Evolutionary conservation across 192 early-diverging fungal species (phyloP), one percentile per base, ranked within the genome.

Genomic region (Gamsiella multidivaricata): DNA sequence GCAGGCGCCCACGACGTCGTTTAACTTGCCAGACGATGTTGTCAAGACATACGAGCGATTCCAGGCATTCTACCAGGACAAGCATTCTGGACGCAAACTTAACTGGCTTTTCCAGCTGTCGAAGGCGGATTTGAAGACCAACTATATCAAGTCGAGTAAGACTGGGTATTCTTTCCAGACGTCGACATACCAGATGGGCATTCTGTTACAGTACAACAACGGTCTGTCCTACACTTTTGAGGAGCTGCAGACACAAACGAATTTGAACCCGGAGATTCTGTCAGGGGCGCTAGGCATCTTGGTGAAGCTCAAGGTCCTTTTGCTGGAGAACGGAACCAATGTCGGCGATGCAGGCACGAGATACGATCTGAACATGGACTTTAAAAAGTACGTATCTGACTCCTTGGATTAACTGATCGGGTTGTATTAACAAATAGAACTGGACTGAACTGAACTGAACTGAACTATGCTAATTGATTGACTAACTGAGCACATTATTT

Each of bases 31-130:
- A 12, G 88, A 94, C 46, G 92, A 94, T 43, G 92, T 99, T 28
- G 87, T 93, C 59, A 91, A 91, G 69, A 90, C 92, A 1, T 94
- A 94, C 46, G 92, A 96, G 39, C 81, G 89, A 29, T 98, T 95
- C 87, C 91, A 91, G 52, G 81, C 85, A 33, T 99, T 93, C 70
- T 97, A 97, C 79, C 88, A 94, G 61, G 86, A 87, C 61, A 94
- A 97, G 85, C 93, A 96, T 70, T 89, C 87, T 33, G 94, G 94
- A 3, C 90, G 95, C 41, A 95, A 95, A 74, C 82, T 99, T 56
- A 96, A 94, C 80, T 98, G 96, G 96, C 84, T 97, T 41, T 96
- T 95, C 85, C 91, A 96, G 72, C 78, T 95, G 29, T 91, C 90
- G 25, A 94, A 94, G 70, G 98, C 92, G 22, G 98, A 99, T 74